Base-by-base conservation (phyloP, 768 basidiomycete genomes). In the Mycena indigotica region DNA sequence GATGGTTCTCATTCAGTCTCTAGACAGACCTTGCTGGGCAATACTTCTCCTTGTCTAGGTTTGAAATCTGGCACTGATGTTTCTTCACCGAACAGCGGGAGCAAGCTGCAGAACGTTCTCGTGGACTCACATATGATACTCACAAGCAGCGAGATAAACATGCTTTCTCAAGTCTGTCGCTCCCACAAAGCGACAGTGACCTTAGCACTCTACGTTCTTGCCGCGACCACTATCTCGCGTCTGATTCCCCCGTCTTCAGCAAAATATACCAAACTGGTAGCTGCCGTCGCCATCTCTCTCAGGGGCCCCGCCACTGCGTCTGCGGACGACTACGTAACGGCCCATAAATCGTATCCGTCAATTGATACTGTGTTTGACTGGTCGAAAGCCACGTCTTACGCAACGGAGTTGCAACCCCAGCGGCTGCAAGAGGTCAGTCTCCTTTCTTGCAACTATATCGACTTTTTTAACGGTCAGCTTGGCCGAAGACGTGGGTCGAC, bases 121-220 rank as follows among this genome's bases (percentile, higher is more conserved):
- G 35, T 38, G 12, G n/a, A 10, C 35, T 38, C n/a, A 10, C n/a
- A n/a, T n/a, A n/a, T n/a, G n/a, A n/a, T n/a, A n/a, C n/a, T n/a
- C n/a, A 23, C 13, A 16, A 44, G 41, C 41, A 58, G 59, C 10
- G 66, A 68, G 17, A 55, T 62, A 25, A 44, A 59, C 3, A 32
- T 41, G 1, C 63, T 77, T 49, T 45, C 70, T n/a, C 29, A 35
- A 2, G 30, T 63, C 28, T 76, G 71, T 51, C 64, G 70, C 15
- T 57, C 62, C 3, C 65, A 77, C 52, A 53, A 64, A 17, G 66
- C 74, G 16, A 73, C 74, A 5, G 29, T 77, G 3, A 75, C 75
- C 4, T 66, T 71, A n/a, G 60, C 65, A n/a, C 52, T 76, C 23
- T 65, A 72, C 53, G 52, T 60, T 1, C 60, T 77, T 48, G 65